Percentiles rank a stretch among this genome's conserved stretches.
phyloP scores from a whole-genome alignment of 2,329 filamentous ascomycete species.

The Pleomassaria siparia region DNA sequence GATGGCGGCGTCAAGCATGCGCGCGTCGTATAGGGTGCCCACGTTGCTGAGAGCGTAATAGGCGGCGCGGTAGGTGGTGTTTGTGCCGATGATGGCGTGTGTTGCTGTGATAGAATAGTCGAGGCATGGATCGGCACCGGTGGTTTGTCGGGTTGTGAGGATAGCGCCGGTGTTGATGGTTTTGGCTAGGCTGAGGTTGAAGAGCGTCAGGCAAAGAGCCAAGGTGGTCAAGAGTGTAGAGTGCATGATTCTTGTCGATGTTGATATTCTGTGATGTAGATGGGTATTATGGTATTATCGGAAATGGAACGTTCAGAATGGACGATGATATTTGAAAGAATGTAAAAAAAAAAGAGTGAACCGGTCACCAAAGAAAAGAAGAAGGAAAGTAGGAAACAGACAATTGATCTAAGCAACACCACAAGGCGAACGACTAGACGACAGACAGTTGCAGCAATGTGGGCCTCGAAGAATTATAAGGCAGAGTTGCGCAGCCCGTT shows the following conservation, averaged over 20 bases:
- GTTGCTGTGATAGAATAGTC: conserved; percentile 52
- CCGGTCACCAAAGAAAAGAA: conserved; percentile 1
- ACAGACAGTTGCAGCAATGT: background rate
- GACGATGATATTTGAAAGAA: background rate
- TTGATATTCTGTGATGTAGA: background rate
- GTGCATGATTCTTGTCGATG: conserved; percentile 22
- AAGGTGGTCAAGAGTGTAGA: conserved; percentile 26
- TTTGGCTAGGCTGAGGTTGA: conserved; percentile 16
- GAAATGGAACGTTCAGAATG: background rate
- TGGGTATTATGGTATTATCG: background rate
- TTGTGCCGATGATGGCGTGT: conserved; percentile 50
- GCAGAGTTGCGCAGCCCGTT: background rate
- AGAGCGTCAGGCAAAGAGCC: conserved; percentile 26
- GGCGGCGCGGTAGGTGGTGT: conserved; percentile 50
- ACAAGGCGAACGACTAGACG: background rate
- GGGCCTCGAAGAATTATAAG: background rate
- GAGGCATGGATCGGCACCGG: conserved; percentile 33
- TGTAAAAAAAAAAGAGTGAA: conserved; percentile 2
- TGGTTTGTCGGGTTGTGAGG: conserved; percentile 31
- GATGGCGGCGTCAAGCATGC: conserved; percentile 48
- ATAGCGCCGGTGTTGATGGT: conserved; percentile 14
- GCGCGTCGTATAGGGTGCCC: conserved; percentile 42
- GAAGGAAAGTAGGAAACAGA: background rate
- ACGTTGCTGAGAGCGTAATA: conserved; percentile 48
- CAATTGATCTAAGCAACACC: background rate